Base-by-base conservation (phyloP, 2,329 filamentous ascomycete species). In the Colletotrichum simmondsii region DNA sequence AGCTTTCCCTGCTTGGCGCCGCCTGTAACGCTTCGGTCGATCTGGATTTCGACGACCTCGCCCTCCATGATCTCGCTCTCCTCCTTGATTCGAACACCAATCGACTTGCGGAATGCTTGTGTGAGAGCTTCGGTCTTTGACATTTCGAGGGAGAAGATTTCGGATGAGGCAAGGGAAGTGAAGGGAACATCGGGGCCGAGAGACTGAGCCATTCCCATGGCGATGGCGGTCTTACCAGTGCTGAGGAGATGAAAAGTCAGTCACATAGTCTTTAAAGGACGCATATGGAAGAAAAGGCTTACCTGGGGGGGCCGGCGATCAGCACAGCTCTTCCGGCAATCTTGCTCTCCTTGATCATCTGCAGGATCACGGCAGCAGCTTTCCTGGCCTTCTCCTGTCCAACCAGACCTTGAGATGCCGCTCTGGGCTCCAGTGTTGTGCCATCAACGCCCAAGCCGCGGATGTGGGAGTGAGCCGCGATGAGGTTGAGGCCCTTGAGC, bases 41-140 rank as follows among this genome's bases (percentile, higher is more conserved):
- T 98, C 84, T 98, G 96, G 74, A 99, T 98, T 85, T 99, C 96
- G 28, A 99, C 96, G 1, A 99, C 97, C 83, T 99, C 97, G 78
- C 97, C 97, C 86, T 99, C 97, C 85, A 99, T 99, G 77, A 99
- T 97, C 83, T 99, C 97, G 79, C 95, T 98, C 87, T 99, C 97
- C 82, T 99, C 97, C 84, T 98, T 98, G 86, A 99, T 99, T 75
- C 97, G 91, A 72, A 99, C 97, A 66, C 96, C 97, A 78, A 99
- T 99, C 53, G 95, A 98, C 83, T 98, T 98, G 79, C 97, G 93
- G 87, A 99, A 98, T n/a, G 97, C 96, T 84, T 99, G 97, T 67
- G 96, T 98, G 46, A 99, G 91, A 63, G 97, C 96, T 84, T 99
- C 97, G 49, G 97, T 99, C 87, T 99, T 99, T 78, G 95, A 98